Conservation (phyloP, 495 filamentous ascomycete species). For the Podospora australis region DNA sequence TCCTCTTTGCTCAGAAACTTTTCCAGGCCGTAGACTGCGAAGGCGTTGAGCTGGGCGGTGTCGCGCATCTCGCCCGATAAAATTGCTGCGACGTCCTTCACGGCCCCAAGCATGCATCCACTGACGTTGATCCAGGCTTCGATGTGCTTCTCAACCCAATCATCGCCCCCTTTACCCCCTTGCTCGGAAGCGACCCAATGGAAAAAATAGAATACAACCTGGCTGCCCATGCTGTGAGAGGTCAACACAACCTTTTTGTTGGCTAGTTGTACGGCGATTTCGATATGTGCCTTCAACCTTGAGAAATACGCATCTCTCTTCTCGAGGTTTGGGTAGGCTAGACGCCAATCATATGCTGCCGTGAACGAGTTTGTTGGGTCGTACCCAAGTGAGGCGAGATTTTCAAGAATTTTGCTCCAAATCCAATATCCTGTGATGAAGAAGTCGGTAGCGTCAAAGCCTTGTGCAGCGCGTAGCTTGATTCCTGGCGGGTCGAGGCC, state of each 20-base stretch:
- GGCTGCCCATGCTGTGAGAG: slow-evolving; percentile 94
- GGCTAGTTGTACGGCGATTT: slow-evolving; percentile 62
- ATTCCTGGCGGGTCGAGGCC: slow-evolving; percentile 89
- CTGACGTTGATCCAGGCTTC: slow-evolving; percentile 97
- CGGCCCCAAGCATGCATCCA: slow-evolving; percentile 93
- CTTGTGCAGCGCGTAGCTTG: slow-evolving; percentile 90
- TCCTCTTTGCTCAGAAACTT: slow-evolving; percentile 89
- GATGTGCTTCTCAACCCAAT: slow-evolving; percentile 86
- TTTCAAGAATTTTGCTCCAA: slow-evolving; percentile 97
- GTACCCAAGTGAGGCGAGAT: slow-evolving; percentile 90
- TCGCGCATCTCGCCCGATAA: slow-evolving; percentile 97
- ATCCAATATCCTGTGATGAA: slow-evolving; percentile 92
- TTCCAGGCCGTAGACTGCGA: slow-evolving; percentile 94
- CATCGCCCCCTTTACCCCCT: slow-evolving; percentile 71
- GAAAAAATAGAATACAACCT: slow-evolving; percentile 93
- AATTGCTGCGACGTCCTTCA: slow-evolving; percentile 86
- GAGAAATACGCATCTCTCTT: slow-evolving; percentile 89
- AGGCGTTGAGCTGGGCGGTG: slow-evolving; percentile 94
- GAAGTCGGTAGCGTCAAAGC: slow-evolving; percentile 98
- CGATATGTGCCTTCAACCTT: slow-evolving; percentile 80
- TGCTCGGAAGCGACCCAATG: slow-evolving; percentile 87
- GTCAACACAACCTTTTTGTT: slow-evolving; percentile 79
- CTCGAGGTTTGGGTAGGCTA: slow-evolving; percentile 87
- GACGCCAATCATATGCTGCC: slow-evolving; percentile 94
- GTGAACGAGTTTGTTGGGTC: slow-evolving; percentile 94